Conservation (phyloP, 2,329 filamentous ascomycete genomes). For the Aspergillus brunneoviolaceus region DNA sequence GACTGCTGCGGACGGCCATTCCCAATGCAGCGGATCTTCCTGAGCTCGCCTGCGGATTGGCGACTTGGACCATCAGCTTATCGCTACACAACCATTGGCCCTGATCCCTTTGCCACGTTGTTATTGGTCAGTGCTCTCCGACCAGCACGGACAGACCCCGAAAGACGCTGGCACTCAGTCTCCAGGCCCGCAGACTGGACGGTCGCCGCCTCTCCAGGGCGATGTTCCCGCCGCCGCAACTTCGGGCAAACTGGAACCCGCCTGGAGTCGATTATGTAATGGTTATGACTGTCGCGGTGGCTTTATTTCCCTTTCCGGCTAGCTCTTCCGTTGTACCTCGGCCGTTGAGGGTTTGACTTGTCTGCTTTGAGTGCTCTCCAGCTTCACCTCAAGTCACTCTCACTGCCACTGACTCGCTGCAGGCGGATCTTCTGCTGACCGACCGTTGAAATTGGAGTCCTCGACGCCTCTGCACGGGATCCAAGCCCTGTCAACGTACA, state of each 20-base stretch:
- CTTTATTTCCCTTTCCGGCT: conserved; percentile 2
- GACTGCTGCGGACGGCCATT: conserved; percentile 13
- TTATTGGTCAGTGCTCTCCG: conserved; percentile 16
- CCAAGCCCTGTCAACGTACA: neutral
- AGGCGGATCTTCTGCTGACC: neutral
- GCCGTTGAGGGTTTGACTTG: conserved; percentile 10
- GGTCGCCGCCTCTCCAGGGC: conserved; percentile 8
- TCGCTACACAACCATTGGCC: conserved; percentile 17
- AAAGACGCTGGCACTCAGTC: neutral
- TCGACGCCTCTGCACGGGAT: neutral
- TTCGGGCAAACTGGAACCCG: conserved; percentile 6
- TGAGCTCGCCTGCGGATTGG: conserved; percentile 19
- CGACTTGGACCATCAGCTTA: conserved; percentile 16
- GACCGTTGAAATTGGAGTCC: neutral
- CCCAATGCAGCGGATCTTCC: conserved; percentile 15
- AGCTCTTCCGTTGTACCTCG: conserved; percentile 11
- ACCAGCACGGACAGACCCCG: conserved; percentile 24
- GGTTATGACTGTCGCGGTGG: neutral
- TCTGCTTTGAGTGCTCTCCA: neutral
- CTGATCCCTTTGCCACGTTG: neutral
- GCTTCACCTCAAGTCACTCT: neutral
- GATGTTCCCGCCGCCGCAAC: neutral
- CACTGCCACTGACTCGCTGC: neutral
- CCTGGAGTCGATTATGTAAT: conserved; percentile 14
- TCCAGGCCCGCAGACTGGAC: neutral